These are phyloP conservation scores for Eutrema japonicum DNA, from an alignment of 345 rosid species.

Conservation along the genomic window DNA sequence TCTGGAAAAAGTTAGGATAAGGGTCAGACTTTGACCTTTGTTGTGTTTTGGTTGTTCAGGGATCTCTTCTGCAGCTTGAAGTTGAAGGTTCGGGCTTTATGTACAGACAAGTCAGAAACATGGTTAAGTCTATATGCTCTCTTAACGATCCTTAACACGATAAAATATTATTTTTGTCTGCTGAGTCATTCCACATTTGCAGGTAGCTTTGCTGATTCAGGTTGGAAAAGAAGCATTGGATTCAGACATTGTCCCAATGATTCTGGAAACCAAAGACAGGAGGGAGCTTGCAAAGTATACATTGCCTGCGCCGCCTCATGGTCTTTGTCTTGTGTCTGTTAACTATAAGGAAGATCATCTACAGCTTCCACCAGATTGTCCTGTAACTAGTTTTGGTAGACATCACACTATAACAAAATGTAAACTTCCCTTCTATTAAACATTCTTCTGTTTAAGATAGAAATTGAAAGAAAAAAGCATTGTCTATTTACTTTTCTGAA, in stretches of 20 bases:
- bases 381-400: conserved; percentile 77
- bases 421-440: conserved; percentile 62
- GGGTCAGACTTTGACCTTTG: background rate
- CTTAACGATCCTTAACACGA: background rate
- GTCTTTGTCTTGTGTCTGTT: conserved; percentile 72
- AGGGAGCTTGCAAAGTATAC: conserved; percentile 76
- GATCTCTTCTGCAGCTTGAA: conserved; percentile 76
- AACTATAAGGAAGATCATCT: conserved; percentile 70
- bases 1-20: background rate
- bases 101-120: conserved; percentile 91
- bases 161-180: background rate
- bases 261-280: conserved; percentile 68
- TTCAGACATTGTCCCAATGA: conserved; percentile 65
- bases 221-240: conserved; percentile 84
- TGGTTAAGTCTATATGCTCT: conserved; percentile 52
- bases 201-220: conserved; percentile 89
- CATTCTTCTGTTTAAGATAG: conserved; percentile 17
- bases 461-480: background rate
- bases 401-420: conserved; percentile 60
- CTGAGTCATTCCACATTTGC: conserved; percentile 30
- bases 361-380: conserved; percentile 62
- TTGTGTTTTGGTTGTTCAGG: conserved; percentile 48
- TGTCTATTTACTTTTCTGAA: conserved; percentile 32
- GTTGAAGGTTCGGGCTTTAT: conserved; percentile 93
- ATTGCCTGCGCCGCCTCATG: conserved; percentile 74